Base-by-base conservation (phyloP, 1,284 basidiomycete species). In the Cutaneotrichosporon spelunceum region DNA sequence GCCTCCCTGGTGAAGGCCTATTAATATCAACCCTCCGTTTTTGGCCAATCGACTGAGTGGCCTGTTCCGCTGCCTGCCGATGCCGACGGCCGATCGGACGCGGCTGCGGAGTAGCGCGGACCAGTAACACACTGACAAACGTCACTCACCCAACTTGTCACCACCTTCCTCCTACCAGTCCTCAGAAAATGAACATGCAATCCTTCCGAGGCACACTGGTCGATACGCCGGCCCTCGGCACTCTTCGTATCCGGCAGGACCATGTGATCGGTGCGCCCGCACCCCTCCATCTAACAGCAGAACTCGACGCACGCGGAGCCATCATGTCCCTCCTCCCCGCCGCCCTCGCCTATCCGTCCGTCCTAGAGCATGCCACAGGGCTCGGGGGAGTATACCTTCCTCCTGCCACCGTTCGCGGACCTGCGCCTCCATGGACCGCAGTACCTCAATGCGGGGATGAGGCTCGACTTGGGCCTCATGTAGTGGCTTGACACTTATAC, bases 401-500 rank as follows among this genome's bases (percentile, higher is more conserved):
- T 93, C 39, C 68, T 89, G 6, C 90, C 90, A 0, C 85, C 86
- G 0, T 93, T 91, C 74, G 84, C 84, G 66, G 91, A 92, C 74
- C 80, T 90, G 10, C 90, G 92, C 72, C 82, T 92, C 0, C 91
- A 93, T 73, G 89, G 90, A 0, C 89, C 90, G 1, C 91, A 93
- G 72, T 91, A 88, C 72, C 81, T 91, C 42, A 92, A 91, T 65
- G 87, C 90, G 64, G 91, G 91, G 3, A 90, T 86, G 6, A 90
- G 90, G 0, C 82, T 92, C 7, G 88, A 93, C 72, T 82, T 90
- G 4, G 88, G 90, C 0, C 79, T 93, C 39, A 88, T 92, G 86
- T 77, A 89, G 70, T 93, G 91, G 91, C 81, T 91, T 5, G 82
- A 89, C 61, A 82, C 83, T 49, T 90, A 90, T 67, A 86, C 88